Base-by-base conservation (phyloP, 306 rosid genomes). In the Hylodesmum podocarpum region DNA sequence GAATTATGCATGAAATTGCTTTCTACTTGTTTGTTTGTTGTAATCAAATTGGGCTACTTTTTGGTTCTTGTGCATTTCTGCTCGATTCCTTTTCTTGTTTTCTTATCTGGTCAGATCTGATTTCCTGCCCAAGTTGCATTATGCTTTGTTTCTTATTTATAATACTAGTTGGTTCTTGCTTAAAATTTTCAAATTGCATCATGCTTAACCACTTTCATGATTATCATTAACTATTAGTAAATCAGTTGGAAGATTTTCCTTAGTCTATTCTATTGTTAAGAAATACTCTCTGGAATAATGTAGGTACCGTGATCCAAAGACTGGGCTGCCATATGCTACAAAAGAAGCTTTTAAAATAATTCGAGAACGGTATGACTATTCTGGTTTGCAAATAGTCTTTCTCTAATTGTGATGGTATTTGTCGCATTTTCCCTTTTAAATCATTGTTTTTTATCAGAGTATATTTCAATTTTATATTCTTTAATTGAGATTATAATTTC, bases 261-360 rank as follows among this genome's bases (percentile, higher is more conserved):
- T 58, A 18, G 39, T 70, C 46, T 21, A 24, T 6, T 41, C 11
- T 77, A 67, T 25, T 34, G 68, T 62, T 31, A 63, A 70, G 62
- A 8, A 75, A 34, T 83, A 66, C 49, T 67, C 47, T 41, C 65
- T 78, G 77, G 77, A 46, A 77, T 78, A 74, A 18, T 87, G 73
- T 59, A 94, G 98, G 86, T 95, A 95, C 66, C 93, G 93, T 49
- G 98, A 95, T 84, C 98, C 97, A 24, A 89, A 82, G 85, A 95
- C 97, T 47, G 97, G 97, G 65, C 82, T 82, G 70, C 96, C 96
- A 49, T 95, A 95, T 25, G 97, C 98, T 43, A 95, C 96, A 27
- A 88, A 85, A 84, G 98, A 92, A 74, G 98, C 97, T 75, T 95
- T 90, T 77, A 85, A 92, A 84, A 71, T 85, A 61, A 80, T 92